These are phyloP conservation scores for Solanum pinnatisectum DNA, from an alignment of 257 asterid genomes.

Conservation along the genomic window DNA sequence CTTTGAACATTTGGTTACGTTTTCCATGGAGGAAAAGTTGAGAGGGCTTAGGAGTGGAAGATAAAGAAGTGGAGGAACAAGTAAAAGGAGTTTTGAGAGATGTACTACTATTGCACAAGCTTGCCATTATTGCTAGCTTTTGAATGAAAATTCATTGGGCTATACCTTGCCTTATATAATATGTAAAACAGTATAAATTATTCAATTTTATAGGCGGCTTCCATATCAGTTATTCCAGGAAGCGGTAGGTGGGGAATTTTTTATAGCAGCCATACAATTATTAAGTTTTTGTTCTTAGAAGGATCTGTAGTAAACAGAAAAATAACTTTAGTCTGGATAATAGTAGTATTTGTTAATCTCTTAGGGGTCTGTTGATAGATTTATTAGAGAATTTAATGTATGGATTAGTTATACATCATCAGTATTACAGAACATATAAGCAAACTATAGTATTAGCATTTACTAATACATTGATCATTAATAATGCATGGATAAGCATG, in stretches of 20 bases:
- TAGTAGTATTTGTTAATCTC: too few relatives aligned
- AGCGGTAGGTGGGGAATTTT: neutral
- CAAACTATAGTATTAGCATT: too few relatives aligned
- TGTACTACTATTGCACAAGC: neutral
- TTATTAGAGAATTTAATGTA: too few relatives aligned
- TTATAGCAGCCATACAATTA: neutral
- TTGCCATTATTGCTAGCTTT: neutral
- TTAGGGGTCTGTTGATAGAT: too few relatives aligned
- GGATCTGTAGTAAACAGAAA: too few relatives aligned
- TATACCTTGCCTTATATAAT: neutral
- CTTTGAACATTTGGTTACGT: neutral
- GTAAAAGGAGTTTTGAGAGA: neutral
- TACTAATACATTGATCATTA: too few relatives aligned
- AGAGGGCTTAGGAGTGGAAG: neutral
- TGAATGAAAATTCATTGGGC: neutral
- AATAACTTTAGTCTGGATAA: too few relatives aligned
- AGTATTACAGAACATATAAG: neutral
- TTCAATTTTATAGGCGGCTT: too few relatives aligned
- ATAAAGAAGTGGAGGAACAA: neutral
- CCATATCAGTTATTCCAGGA: neutral
- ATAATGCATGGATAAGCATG: too few relatives aligned
- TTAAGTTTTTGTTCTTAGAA: too few relatives aligned
- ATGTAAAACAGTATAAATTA: neutral
- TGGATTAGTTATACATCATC: too few relatives aligned
- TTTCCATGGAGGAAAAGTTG: neutral